Conservation (phyloP, 345 rosid genomes). For the Excoecaria agallocha region DNA sequence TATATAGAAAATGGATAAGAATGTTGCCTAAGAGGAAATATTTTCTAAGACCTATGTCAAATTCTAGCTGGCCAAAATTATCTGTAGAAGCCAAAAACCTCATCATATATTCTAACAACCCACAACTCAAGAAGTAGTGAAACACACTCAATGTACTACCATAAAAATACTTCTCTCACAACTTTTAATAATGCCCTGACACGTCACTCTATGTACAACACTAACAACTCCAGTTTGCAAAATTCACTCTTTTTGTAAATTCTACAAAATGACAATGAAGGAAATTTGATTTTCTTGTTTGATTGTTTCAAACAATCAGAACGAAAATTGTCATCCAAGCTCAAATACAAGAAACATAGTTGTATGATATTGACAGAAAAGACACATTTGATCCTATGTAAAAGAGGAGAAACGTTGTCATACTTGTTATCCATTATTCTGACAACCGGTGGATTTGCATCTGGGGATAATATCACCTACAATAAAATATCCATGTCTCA, state of each 20-base stretch:
- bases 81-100: too few relatives aligned
- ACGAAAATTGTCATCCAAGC: background rate
- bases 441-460: too few relatives aligned
- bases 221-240: too few relatives aligned
- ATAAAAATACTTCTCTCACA: background rate
- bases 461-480: too few relatives aligned
- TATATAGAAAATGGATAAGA: too few relatives aligned
- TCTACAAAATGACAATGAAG: background rate
- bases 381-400: background rate
- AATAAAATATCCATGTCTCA: too few relatives aligned
- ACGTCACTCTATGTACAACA: background rate
- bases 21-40: too few relatives aligned
- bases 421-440: too few relatives aligned
- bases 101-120: background rate
- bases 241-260: background rate
- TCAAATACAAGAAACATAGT: background rate
- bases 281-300: background rate
- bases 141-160: background rate
- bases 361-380: background rate
- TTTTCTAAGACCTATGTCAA: too few relatives aligned
- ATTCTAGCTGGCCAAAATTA: too few relatives aligned
- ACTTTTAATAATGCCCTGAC: background rate
- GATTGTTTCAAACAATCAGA: background rate
- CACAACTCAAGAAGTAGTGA: background rate
- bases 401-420: too few relatives aligned